phyloP scores from a whole-genome alignment of 306 rosid genomes.

The Vigna mungo region DNA sequence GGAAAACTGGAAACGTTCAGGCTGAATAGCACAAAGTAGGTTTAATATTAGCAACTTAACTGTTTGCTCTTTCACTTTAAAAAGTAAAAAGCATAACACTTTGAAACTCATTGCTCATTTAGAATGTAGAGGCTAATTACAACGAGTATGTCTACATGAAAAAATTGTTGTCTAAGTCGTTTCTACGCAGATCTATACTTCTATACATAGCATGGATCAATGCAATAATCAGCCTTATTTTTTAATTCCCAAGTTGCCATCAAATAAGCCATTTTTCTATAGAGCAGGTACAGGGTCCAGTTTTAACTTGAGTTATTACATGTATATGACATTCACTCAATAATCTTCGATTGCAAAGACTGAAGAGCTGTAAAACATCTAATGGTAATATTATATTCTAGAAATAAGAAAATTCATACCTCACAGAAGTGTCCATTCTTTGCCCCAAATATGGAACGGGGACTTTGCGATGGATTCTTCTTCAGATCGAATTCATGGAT shows the following conservation, averaged over 20 bases:
- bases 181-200: not conserved
- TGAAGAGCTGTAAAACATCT: constrained; percentile 5
- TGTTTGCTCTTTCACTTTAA: constrained; percentile 15
- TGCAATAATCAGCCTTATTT: constrained; percentile 30
- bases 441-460: constrained; percentile 57
- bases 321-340: constrained; percentile 21
- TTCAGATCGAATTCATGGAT: constrained; percentile 59
- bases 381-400: constrained; percentile 32
- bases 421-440: constrained; percentile 68
- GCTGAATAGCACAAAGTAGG: constrained; percentile 49
- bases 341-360: constrained; percentile 19
- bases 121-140: constrained; percentile 32
- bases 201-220: constrained; percentile 9
- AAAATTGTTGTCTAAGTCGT: constrained; percentile 24
- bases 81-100: not conserved
- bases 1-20: constrained; percentile 63
- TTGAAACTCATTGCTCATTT: constrained; percentile 3
- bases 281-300: not conserved
- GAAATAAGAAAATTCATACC: constrained; percentile 57
- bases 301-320: constrained; percentile 10
- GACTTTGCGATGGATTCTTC: constrained; percentile 64
- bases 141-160: constrained; percentile 30
- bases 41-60: constrained; percentile 26
- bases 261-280: not conserved
- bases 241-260: constrained; percentile 10